Conservation (phyloP, 1,284 basidiomycete species). For the Tetrapyrgos nigripes region DNA sequence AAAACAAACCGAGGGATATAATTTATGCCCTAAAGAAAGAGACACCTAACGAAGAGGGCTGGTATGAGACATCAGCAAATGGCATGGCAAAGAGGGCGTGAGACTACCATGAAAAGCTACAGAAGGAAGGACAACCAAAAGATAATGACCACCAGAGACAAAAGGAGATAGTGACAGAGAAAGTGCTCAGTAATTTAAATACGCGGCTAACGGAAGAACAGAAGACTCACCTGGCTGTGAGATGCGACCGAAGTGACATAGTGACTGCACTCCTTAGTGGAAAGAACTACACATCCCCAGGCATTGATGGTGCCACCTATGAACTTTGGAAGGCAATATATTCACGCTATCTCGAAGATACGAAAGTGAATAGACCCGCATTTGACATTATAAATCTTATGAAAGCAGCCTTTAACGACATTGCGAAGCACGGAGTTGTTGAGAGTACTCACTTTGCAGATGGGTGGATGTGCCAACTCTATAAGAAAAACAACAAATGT, state of each 20-base stretch:
- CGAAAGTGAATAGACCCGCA: slow-evolving; percentile 1
- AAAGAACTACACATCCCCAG: slow-evolving; percentile 14
- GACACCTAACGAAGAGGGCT: neutral
- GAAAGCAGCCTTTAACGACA: slow-evolving; percentile 18
- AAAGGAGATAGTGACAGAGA: neutral
- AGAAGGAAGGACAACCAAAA: neutral
- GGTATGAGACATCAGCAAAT: slow-evolving; percentile 1
- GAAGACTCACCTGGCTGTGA: neutral
- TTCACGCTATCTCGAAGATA: neutral
- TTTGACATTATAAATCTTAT: slow-evolving; percentile 18
- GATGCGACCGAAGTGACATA: neutral
- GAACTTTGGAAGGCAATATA: slow-evolving; percentile 21
- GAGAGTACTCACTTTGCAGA: slow-evolving; percentile 11
- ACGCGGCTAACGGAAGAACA: slow-evolving; percentile 3
- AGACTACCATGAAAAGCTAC: slow-evolving; percentile 20
- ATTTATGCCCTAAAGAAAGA: slow-evolving; percentile 19
- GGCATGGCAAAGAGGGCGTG: slow-evolving; percentile 22
- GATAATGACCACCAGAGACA: neutral
- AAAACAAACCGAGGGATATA: slow-evolving; percentile 20
- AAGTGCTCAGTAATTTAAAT: slow-evolving; percentile 12
- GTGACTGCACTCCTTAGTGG: neutral
- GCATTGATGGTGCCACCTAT: slow-evolving; percentile 21
- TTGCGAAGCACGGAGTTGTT: slow-evolving; percentile 13
- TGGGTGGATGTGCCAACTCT: slow-evolving; percentile 29
- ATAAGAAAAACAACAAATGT: slow-evolving; percentile 27